Evolutionary conservation across 2,329 filamentous ascomycete species (phyloP), one percentile per base, ranked within the genome.

Genomic region (Ophiostoma australiae): DNA sequence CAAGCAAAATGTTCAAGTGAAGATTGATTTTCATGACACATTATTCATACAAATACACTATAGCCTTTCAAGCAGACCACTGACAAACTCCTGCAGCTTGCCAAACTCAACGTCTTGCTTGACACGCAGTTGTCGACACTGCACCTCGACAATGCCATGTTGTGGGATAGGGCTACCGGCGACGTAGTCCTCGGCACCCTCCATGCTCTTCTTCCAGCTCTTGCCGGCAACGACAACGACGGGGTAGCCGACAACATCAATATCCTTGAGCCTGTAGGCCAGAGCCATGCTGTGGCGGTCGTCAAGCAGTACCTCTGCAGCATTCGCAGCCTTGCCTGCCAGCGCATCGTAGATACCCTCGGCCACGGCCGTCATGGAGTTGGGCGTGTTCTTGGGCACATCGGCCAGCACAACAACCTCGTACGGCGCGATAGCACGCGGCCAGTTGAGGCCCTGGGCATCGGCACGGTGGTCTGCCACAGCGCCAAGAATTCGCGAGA

Each of bases 401-500:
- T 52, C 65, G 23, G 66, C 80, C 5, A 97, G 81, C 1, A 97
- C 81, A 13, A 90, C 83, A 0, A 88, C 88, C 75, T 94, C 90
- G 76, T 91, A 98, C 0, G 95, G 95, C 2, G 95, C 92, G 74
- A 98, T 93, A 11, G 83, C 88, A 6, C 89, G 84, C 0, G 95
- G 95, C 95, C 95, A 99, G 76, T 92, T 93, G 8, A 98, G 84
- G 0, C 93, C 95, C 76, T 82, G 86, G 2, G 84, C 77, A 75
- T 97, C 92, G 0, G 88, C 85, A 11, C 93, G 83, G 55, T 90
- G 86, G 74, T 94, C 90, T 1, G 94, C 94, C 0, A 95, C 88
- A 1, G 95, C 93, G 10, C 90, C 93, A 73, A 99, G 90, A 76
- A 99, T 89, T 65, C 95, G 90, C 5, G 93, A 97, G 23, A 99